These are phyloP conservation scores for Neurospora sp. DNA, from an alignment of 495 filamentous ascomycete species.

Conservation along the genomic window DNA sequence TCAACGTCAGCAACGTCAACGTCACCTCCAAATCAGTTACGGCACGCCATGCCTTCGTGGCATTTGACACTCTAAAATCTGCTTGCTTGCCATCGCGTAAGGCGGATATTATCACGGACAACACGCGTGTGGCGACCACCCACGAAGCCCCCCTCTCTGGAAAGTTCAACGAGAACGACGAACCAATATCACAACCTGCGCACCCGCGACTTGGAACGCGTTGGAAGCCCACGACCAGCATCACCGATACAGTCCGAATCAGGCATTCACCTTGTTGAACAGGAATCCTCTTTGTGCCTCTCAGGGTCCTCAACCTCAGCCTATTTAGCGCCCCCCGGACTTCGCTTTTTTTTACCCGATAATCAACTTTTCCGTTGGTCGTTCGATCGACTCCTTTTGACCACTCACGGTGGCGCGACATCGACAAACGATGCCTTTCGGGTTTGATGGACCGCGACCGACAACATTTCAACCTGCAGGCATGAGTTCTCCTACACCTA, in stretches of 20 bases:
- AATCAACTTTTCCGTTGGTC: not conserved
- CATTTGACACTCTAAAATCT: not conserved
- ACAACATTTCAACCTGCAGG: not conserved
- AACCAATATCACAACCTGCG: too few species aligned
- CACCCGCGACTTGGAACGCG: not conserved
- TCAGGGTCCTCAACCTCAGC: not conserved
- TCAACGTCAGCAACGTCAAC: not conserved
- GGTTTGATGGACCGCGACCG: not conserved
- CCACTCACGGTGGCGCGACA: not conserved
- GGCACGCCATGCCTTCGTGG: not conserved
- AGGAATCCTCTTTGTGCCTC: not conserved
- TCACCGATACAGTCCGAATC: not conserved
- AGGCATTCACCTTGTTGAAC: not conserved
- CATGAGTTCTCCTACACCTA: constrained; percentile 15
- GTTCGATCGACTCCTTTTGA: not conserved
- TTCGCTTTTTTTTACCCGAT: not conserved
- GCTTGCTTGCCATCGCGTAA: not conserved
- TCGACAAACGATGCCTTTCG: not conserved
- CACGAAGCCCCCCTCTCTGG: not conserved
- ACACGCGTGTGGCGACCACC: not conserved
- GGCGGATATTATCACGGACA: not conserved
- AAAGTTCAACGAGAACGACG: too few species aligned
- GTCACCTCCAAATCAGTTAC: not conserved
- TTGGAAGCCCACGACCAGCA: not conserved
- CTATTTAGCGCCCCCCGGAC: not conserved